phyloP scores from a whole-genome alignment of 2,329 filamentous ascomycete genomes.

The Cordyceps farinosa region DNA sequence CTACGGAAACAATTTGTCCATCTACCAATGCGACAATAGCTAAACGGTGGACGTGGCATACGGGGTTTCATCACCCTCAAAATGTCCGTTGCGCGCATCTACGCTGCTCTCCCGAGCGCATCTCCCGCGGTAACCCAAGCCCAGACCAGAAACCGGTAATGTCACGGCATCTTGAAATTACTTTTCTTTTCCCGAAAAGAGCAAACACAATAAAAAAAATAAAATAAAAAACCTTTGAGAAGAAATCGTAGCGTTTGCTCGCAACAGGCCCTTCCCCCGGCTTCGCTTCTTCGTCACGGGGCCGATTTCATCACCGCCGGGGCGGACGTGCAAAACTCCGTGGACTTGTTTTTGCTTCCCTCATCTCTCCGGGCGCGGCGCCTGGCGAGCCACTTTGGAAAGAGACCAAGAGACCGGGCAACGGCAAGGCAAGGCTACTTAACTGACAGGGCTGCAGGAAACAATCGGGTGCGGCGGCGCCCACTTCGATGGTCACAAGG shows the following conservation, averaged over 20 bases:
- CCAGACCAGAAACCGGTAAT: too few relatives aligned
- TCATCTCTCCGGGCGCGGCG: not conserved
- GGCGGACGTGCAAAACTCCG: not conserved
- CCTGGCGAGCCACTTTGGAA: not conserved
- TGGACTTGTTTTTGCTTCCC: not conserved
- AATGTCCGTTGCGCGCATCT: not conserved
- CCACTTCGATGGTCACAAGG: not conserved
- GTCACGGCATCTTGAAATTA: too few relatives aligned
- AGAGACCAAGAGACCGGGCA: not conserved
- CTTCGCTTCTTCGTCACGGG: not conserved
- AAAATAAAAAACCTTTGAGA: too few relatives aligned
- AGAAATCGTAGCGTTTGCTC: too few relatives aligned
- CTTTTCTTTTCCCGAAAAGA: too few relatives aligned
- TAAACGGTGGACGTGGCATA: too few relatives aligned
- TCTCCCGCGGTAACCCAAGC: too few relatives aligned
- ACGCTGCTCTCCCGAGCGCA: not conserved
- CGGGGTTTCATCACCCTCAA: not conserved
- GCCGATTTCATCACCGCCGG: not conserved
- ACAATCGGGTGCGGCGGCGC: not conserved
- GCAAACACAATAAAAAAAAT: too few relatives aligned
- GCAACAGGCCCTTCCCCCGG: too few relatives aligned
- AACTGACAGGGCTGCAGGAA: constrained; percentile 15
- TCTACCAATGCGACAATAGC: too few relatives aligned
- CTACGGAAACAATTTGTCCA: too few relatives aligned
- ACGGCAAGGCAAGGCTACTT: not conserved